These are phyloP conservation scores for Mediolabrus comicus DNA, from an alignment of 108 stramenopile species.

Conservation along the genomic window DNA sequence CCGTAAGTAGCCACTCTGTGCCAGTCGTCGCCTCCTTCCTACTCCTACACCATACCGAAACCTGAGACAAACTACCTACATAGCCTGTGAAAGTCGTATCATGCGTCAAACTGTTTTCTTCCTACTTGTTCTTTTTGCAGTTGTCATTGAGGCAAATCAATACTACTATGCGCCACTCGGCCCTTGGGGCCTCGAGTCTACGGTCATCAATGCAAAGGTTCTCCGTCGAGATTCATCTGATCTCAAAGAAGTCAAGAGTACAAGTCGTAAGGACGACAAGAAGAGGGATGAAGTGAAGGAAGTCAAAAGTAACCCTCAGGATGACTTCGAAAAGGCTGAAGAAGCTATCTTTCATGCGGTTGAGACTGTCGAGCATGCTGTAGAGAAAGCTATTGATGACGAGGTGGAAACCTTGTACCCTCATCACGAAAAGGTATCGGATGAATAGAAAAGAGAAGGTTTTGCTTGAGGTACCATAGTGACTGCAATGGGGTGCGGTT, in stretches of 20 bases:
- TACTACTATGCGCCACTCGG: constrained; percentile 33
- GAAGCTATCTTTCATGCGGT: constrained; percentile 41
- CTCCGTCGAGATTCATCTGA: background rate
- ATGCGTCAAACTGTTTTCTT: constrained; percentile 9
- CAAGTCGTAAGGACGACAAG: constrained; percentile 6
- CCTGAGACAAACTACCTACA: too few species aligned
- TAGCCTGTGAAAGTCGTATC: background rate
- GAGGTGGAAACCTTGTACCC: constrained; percentile 46
- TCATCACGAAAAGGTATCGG: constrained; percentile 25
- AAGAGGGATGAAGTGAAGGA: constrained; percentile 12
- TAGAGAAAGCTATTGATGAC: constrained; percentile 37
- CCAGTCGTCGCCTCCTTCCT: background rate
- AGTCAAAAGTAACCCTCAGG: constrained; percentile 18
- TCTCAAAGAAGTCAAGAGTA: constrained; percentile 17
- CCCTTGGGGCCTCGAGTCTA: constrained; percentile 33
- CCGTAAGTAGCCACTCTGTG: too few species aligned
- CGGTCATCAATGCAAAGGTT: constrained; percentile 6
- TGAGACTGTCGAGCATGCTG: constrained; percentile 25
- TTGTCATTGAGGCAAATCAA: background rate
- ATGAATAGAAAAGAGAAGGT: constrained; percentile 7
- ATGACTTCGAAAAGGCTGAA: constrained; percentile 33
- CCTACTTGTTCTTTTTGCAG: background rate
- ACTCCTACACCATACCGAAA: background rate
- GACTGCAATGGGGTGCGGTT: background rate
- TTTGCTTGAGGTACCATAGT: background rate